phyloP scores from a whole-genome alignment of 495 filamentous ascomycete species.

The Trichoderma reesei region DNA sequence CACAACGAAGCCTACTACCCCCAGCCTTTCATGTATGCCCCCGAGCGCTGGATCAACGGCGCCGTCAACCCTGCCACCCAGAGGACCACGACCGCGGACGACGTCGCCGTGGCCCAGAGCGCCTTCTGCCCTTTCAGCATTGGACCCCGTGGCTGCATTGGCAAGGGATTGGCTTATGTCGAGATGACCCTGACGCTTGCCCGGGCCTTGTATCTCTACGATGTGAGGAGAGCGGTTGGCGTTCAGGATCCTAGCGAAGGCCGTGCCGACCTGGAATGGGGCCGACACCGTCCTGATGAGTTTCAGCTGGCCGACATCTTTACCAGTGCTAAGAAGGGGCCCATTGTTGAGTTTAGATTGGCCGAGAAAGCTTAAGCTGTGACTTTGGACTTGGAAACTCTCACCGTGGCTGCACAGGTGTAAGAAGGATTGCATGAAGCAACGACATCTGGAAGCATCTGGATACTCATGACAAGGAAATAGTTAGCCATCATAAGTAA shows the following conservation, averaged over 20 bases:
- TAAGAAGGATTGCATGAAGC: too few relatives aligned
- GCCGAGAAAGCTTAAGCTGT: neutral
- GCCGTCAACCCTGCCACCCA: slow-evolving; percentile 16
- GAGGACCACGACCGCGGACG: slow-evolving; percentile 20
- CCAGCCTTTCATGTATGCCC: slow-evolving; percentile 39
- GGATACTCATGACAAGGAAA: neutral
- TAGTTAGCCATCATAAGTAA: too few relatives aligned
- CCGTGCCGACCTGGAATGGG: slow-evolving; percentile 30
- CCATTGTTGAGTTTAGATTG: slow-evolving; percentile 44
- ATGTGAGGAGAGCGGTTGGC: slow-evolving; percentile 33
- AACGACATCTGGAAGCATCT: neutral
- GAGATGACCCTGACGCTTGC: slow-evolving; percentile 42
- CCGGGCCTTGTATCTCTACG: slow-evolving; percentile 38
- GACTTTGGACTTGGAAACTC: too few relatives aligned
- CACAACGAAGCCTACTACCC: slow-evolving; percentile 46
- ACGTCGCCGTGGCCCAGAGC: slow-evolving; percentile 33
- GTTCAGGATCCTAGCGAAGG: slow-evolving; percentile 35
- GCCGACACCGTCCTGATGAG: slow-evolving; percentile 35
- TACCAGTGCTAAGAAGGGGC: slow-evolving; percentile 48
- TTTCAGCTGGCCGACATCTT: slow-evolving; percentile 50
- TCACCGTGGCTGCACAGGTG: too few relatives aligned
- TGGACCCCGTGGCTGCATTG: slow-evolving; percentile 49
- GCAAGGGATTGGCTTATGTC: slow-evolving; percentile 47
- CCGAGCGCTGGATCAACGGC: slow-evolving; percentile 45
- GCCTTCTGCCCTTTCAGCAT: slow-evolving; percentile 51